These are phyloP conservation scores for Xylaria sp. DNA, from an alignment of 2,329 filamentous ascomycete species.

Conservation along the genomic window DNA sequence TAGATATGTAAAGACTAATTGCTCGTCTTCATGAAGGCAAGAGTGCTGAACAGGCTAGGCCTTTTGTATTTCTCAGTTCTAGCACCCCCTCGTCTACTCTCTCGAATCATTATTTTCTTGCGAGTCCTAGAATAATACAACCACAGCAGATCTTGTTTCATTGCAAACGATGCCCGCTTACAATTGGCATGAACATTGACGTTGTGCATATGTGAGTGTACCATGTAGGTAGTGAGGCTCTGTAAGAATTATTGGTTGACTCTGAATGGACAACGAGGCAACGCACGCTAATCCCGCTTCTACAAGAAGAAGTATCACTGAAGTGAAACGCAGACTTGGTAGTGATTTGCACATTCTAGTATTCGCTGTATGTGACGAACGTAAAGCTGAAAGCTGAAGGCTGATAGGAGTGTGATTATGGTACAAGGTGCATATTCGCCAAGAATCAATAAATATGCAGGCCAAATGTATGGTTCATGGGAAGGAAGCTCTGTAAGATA, in stretches of 20 bases:
- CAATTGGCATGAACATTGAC: neutral
- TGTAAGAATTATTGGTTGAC: neutral
- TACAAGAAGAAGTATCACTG: too few relatives aligned
- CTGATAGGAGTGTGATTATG: neutral
- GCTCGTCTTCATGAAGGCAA: neutral
- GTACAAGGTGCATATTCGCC: neutral
- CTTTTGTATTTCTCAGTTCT: neutral
- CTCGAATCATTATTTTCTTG: neutral
- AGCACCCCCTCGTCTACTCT: neutral
- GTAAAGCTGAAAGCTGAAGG: constrained; percentile 3
- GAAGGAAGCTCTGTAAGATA: too few relatives aligned
- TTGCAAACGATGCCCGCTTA: neutral
- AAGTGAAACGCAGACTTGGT: too few relatives aligned
- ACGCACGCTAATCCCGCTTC: neutral
- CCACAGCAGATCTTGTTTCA: too few relatives aligned
- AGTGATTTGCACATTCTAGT: neutral
- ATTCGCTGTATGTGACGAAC: neutral
- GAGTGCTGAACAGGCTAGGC: neutral
- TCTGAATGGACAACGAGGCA: neutral
- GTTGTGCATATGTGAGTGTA: neutral
- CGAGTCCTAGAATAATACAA: neutral
- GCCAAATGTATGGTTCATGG: neutral
- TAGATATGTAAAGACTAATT: neutral
- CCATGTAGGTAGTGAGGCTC: neutral
- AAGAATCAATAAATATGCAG: constrained; percentile 15